Conservation (phyloP, 108 stramenopile genomes). For the Nannochloropsis granulata region DNA sequence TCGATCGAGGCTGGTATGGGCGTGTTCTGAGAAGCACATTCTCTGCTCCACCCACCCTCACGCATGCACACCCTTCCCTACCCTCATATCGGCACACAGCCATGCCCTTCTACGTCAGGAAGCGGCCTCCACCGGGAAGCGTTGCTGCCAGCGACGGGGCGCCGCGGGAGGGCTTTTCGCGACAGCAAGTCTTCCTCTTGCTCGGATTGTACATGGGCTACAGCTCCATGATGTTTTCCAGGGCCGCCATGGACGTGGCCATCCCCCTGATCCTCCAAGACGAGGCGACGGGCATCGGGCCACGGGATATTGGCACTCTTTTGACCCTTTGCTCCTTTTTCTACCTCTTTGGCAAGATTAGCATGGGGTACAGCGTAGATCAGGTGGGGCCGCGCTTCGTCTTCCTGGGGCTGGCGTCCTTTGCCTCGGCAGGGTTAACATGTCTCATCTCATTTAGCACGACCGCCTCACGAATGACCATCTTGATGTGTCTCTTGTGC, state of each 20-base stretch:
- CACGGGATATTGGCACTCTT: not conserved
- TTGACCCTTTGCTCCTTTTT: not conserved
- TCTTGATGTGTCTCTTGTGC: not conserved
- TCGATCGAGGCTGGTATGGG: too few relatives aligned
- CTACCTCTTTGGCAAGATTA: not conserved
- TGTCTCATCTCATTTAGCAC: not conserved
- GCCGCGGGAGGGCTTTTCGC: not conserved
- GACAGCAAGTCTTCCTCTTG: not conserved
- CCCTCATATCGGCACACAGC: not conserved
- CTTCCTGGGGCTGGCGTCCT: not conserved
- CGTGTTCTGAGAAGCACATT: too few relatives aligned
- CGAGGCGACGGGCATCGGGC: not conserved
- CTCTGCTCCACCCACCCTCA: too few relatives aligned
- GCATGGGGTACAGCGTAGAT: not conserved
- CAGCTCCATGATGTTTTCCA: not conserved
- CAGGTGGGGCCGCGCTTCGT: not conserved
- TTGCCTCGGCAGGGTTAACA: not conserved
- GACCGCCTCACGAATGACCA: not conserved
- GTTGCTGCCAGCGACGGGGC: not conserved
- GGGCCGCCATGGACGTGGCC: not conserved
- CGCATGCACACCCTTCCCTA: not conserved
- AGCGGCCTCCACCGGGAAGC: not conserved
- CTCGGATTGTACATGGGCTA: not conserved
- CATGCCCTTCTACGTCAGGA: not conserved
- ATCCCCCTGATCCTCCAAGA: not conserved